Base-by-base conservation (phyloP, 148 eudicot genomes). In the Camellia japonica region DNA sequence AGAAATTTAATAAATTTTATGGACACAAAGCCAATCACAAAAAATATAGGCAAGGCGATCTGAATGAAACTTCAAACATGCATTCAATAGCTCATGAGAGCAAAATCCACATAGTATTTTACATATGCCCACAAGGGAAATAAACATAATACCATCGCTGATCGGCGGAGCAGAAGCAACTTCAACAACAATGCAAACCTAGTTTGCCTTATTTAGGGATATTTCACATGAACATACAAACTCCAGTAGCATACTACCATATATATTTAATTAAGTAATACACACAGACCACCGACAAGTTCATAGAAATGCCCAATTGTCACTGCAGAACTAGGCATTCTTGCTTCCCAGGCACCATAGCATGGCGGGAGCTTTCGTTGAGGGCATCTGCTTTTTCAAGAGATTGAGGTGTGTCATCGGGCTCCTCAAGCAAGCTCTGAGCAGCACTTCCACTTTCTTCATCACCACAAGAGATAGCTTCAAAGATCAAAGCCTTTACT, bases 251-350 rank as follows among this genome's bases (percentile, higher is more conserved):
- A 59, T 43, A 42, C 23, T 20, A 9, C 16, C 68, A 66, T 58
- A 81, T 9, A 66, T 58, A 81, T 9, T 7, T 56, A 10, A 43
- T 30, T 3, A 47, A 63, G 9, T 59, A 54, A 73, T 6, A 68
- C 74, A 73, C 54, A 47, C 3, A 66, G 13, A 60, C 68, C 8
- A 73, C 71, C 56, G 51, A 20, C 59, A 18, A 6, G 42, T 62
- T 63, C 67, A 51, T 23, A 64, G 20, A 38, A 49, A 75, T 30
- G 74, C 79, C 5, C 80, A 38, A 38, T 64, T 58, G 78, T 86
- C 86, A 87, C 79, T 86, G 88, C 76, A 68, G 93, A 85, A 92
- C 95, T 73, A 90, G 81, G 86, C 93, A 92, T 71, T 87, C 89
- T 8, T 87, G 89, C 74, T 87, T 88, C 68, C 90, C 97, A 10